A percentile compares a stretch with the other conserved stretches of the same genome.
Conservation (phyloP, 768 basidiomycete genomes). For the Auricularia heimuer region DNA sequence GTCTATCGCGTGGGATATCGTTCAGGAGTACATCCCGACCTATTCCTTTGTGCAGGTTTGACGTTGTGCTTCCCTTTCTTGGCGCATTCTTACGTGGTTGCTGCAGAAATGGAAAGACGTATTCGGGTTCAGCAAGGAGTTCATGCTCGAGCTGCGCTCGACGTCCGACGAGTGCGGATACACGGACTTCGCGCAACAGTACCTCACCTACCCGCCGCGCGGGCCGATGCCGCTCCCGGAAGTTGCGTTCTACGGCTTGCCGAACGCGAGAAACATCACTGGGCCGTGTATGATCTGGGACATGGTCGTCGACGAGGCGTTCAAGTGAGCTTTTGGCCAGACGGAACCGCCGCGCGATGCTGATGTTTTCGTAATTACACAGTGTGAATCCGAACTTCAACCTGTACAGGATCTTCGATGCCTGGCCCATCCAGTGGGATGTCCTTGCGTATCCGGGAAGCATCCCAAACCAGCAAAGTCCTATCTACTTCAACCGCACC, state of each 20-base stretch:
- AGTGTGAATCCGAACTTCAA: slow-evolving; percentile 38
- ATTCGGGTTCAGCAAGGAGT: slow-evolving; percentile 49
- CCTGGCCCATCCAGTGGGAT: slow-evolving; percentile 33
- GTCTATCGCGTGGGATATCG: slow-evolving; percentile 12
- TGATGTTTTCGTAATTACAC: slow-evolving; percentile 37
- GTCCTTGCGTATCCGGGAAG: slow-evolving; percentile 21
- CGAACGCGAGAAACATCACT: background rate
- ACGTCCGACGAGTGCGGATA: slow-evolving; percentile 25
- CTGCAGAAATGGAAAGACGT: slow-evolving; percentile 27
- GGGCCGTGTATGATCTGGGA: background rate
- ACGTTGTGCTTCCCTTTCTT: background rate
- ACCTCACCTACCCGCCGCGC: slow-evolving; percentile 26
- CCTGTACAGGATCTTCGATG: slow-evolving; percentile 49
- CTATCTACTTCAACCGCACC: slow-evolving; percentile 45
- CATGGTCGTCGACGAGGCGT: background rate
- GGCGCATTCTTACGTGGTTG: background rate
- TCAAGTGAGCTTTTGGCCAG: background rate
- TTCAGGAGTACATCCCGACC: slow-evolving; percentile 15
- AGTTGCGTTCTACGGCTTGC: slow-evolving; percentile 14
- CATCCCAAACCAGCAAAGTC: slow-evolving; percentile 36
- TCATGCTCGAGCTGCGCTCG: slow-evolving; percentile 36
- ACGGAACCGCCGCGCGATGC: background rate
- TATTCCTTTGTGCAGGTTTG: slow-evolving; percentile 13
- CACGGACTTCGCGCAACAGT: slow-evolving; percentile 25
- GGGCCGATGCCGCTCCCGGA: slow-evolving; percentile 23